These are phyloP conservation scores for Rosa hybrid DNA, from an alignment of 331 rosid genomes.

Conservation along the genomic window DNA sequence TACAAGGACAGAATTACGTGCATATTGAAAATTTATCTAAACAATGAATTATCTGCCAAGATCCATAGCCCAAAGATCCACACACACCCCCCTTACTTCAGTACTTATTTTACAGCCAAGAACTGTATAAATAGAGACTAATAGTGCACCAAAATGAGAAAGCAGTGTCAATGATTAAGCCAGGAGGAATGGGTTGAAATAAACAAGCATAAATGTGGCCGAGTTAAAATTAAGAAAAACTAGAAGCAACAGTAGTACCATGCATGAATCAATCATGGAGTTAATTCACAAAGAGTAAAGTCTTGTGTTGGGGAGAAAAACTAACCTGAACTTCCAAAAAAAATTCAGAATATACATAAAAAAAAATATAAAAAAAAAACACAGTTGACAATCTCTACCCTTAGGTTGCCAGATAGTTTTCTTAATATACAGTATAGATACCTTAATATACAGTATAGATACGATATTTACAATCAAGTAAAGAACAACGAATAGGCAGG, in stretches of 20 bases:
- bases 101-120: not conserved
- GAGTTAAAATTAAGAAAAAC: not conserved
- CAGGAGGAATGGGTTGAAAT: not conserved
- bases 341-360: not conserved
- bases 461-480: not conserved
- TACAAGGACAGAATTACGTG: not conserved
- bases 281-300: not conserved
- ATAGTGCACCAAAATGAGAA: not conserved
- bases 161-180: not conserved
- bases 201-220: not conserved
- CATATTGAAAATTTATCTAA: not conserved
- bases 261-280: not conserved
- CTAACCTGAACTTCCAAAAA: not conserved
- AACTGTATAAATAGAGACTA: not conserved
- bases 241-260: not conserved
- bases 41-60: not conserved
- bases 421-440: not conserved
- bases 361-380: not conserved
- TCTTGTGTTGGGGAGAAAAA: not conserved
- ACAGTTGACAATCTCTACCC: not conserved
- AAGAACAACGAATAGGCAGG: not conserved
- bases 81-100: not conserved
- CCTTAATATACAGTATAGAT: not conserved
- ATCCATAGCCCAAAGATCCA: not conserved
- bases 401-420: not conserved